Evolutionary conservation across 2,329 filamentous ascomycete species (phyloP).

Genomic region (Trichoderma asperellum): DNA sequence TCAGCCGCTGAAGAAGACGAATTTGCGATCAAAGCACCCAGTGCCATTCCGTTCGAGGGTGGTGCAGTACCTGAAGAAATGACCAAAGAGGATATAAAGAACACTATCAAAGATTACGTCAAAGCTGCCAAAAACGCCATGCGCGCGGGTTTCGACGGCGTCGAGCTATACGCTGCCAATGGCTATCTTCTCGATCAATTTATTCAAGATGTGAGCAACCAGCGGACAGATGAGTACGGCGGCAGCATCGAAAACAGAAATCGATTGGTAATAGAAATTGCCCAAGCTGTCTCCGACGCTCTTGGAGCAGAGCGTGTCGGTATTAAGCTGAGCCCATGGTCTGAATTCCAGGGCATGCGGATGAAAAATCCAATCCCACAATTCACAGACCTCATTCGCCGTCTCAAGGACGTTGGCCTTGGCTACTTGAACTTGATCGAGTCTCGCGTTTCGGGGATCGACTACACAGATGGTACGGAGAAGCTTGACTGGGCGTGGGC

Average conservation of each 20-base stretch:
- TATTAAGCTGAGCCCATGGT: slow-evolving; percentile 65
- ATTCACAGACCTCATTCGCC: slow-evolving; percentile 58
- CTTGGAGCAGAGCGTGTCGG: slow-evolving; percentile 51
- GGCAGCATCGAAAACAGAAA: slow-evolving; percentile 55
- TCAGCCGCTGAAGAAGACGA: slow-evolving; percentile 37
- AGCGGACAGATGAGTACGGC: slow-evolving; percentile 55
- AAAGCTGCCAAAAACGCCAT: slow-evolving; percentile 59
- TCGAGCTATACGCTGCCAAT: slow-evolving; percentile 56
- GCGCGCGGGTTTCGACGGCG: slow-evolving; percentile 51
- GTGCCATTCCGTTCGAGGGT: slow-evolving; percentile 10
- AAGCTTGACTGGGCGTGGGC: slow-evolving; percentile 42
- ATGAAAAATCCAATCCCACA: slow-evolving; percentile 66
- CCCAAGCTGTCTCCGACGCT: slow-evolving; percentile 39
- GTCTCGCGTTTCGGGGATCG: slow-evolving; percentile 52
- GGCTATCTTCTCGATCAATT: slow-evolving; percentile 66
- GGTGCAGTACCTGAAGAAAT: slow-evolving; percentile 58
- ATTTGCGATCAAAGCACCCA: slow-evolving; percentile 21
- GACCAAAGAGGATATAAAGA: slow-evolving; percentile 65
- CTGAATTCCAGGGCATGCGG: slow-evolving; percentile 64
- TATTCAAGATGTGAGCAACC: slow-evolving; percentile 52
- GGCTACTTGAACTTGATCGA: slow-evolving; percentile 67
- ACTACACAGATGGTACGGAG: slow-evolving; percentile 45
- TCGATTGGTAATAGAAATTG: slow-evolving; percentile 52
- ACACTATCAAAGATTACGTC: slow-evolving; percentile 61
- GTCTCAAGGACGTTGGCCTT: slow-evolving; percentile 48